Evolutionary conservation across 2,329 filamentous ascomycete genomes (phyloP).

Genomic region (Cladosporium sphaerospermum): DNA sequence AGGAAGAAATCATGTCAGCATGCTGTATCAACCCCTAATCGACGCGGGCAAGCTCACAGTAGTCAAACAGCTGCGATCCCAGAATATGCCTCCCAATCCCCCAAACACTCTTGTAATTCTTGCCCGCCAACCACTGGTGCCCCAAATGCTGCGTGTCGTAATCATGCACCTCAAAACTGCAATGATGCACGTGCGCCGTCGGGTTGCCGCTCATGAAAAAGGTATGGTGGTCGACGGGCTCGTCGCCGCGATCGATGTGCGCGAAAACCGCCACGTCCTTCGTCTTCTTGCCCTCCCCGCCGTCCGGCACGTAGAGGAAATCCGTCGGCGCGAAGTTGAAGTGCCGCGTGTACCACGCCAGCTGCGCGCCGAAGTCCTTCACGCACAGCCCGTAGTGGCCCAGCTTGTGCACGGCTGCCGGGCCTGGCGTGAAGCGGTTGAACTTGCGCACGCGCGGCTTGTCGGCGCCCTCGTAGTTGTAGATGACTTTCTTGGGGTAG

Average conservation of each 20-base stretch:
- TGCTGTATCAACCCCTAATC: background rate
- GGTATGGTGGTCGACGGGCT: slow-evolving; percentile 50
- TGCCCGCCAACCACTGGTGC: slow-evolving; percentile 60
- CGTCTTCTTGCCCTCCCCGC: slow-evolving; percentile 11
- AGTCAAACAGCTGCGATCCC: slow-evolving; percentile 66
- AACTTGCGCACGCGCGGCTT: slow-evolving; percentile 36
- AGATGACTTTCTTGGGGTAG: slow-evolving; percentile 28
- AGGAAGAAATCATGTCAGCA: background rate
- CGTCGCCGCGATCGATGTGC: slow-evolving; percentile 48
- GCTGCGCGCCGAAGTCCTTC: slow-evolving; percentile 29
- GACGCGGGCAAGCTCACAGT: slow-evolving; percentile 26
- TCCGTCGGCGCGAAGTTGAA: slow-evolving; percentile 46
- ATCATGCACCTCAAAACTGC: slow-evolving; percentile 64
- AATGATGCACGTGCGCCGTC: slow-evolving; percentile 56
- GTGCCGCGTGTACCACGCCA: slow-evolving; percentile 35
- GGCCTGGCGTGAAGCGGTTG: slow-evolving; percentile 41
- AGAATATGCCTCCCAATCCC: slow-evolving; percentile 65
- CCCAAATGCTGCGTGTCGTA: slow-evolving; percentile 65
- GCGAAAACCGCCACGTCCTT: slow-evolving; percentile 37
- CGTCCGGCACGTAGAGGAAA: slow-evolving; percentile 26
- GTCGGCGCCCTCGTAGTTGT: slow-evolving; percentile 32
- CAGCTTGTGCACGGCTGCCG: slow-evolving; percentile 45
- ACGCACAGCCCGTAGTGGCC: slow-evolving; percentile 42
- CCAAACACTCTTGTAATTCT: slow-evolving; percentile 62
- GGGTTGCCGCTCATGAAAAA: slow-evolving; percentile 45